These are phyloP conservation scores for Hypoxylon perforatum DNA, from an alignment of 495 filamentous ascomycete genomes.

Conservation along the genomic window DNA sequence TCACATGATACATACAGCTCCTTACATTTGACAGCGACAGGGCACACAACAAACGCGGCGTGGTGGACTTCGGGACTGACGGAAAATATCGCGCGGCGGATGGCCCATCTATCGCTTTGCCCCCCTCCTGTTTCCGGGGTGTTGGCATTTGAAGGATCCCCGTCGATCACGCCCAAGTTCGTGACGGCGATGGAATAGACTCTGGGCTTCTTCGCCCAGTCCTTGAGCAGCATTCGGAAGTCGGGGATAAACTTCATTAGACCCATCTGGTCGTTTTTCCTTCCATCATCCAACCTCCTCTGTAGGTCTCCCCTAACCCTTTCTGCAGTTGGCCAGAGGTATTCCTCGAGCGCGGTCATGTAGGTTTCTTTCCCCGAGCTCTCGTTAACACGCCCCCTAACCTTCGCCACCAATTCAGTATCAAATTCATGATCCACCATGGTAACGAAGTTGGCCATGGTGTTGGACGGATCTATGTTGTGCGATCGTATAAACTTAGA, in stretches of 20 bases:
- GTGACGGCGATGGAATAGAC: slow-evolving; percentile 44
- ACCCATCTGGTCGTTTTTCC: slow-evolving; percentile 48
- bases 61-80: slow-evolving; percentile 47
- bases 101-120: slow-evolving; percentile 30
- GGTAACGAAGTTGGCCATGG: slow-evolving; percentile 48
- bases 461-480: slow-evolving; percentile 8
- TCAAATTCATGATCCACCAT: slow-evolving; percentile 36
- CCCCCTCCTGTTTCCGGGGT: background rate
- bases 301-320: slow-evolving; percentile 35
- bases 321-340: slow-evolving; percentile 44
- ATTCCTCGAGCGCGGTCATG: slow-evolving; percentile 20
- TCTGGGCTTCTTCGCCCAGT: slow-evolving; percentile 43
- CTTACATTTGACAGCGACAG: slow-evolving; percentile 42
- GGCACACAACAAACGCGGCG: slow-evolving; percentile 44
- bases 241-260: slow-evolving; percentile 47
- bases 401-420: slow-evolving; percentile 17
- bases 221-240: slow-evolving; percentile 44
- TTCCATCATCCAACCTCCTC: slow-evolving; percentile 28
- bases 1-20: slow-evolving; percentile 42
- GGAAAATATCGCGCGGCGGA: slow-evolving; percentile 48
- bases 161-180: slow-evolving; percentile 48
- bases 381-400: slow-evolving; percentile 20
- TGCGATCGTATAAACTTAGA: background rate
- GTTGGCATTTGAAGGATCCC: background rate
- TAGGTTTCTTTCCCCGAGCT: background rate